Percentiles rank a stretch among this genome's conserved stretches.
These are phyloP conservation scores for Stephania yunnanensis DNA, from an alignment of 164 flowering plant species.

Conservation along the genomic window DNA sequence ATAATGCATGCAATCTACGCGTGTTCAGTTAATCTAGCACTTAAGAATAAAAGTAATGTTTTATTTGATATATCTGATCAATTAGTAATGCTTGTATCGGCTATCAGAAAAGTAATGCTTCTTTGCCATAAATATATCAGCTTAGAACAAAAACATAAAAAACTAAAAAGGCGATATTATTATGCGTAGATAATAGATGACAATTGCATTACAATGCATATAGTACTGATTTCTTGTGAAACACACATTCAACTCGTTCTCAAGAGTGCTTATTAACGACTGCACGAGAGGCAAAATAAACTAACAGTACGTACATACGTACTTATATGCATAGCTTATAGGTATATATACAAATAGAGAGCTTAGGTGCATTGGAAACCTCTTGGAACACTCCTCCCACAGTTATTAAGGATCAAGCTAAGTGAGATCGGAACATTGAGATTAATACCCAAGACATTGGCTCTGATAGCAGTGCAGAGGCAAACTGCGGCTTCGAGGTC, in stretches of 20 bases:
- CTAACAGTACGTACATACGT: background rate
- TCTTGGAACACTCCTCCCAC: conserved; percentile 4
- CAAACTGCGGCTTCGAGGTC: conserved; percentile 12
- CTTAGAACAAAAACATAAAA: too few species aligned
- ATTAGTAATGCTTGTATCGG: too few species aligned
- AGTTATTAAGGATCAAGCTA: conserved; percentile 3
- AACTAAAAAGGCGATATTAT: too few species aligned
- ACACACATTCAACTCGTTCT: background rate
- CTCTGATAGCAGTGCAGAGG: conserved; percentile 12
- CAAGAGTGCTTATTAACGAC: background rate
- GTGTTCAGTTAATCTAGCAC: too few species aligned
- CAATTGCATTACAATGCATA: too few species aligned
- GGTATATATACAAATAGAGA: background rate
- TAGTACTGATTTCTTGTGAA: background rate
- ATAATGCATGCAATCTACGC: too few species aligned
- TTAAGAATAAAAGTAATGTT: too few species aligned
- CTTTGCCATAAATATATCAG: too few species aligned
- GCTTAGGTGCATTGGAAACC: conserved; percentile 5
- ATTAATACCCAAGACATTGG: conserved; percentile 5
- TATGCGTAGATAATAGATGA: too few species aligned
- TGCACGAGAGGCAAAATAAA: background rate
- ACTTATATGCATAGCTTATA: background rate
- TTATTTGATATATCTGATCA: too few species aligned
- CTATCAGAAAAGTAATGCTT: too few species aligned
- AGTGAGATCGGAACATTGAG: background rate